phyloP scores from a whole-genome alignment of 805 yeast genomes.

The Candida vartiovaarae region DNA sequence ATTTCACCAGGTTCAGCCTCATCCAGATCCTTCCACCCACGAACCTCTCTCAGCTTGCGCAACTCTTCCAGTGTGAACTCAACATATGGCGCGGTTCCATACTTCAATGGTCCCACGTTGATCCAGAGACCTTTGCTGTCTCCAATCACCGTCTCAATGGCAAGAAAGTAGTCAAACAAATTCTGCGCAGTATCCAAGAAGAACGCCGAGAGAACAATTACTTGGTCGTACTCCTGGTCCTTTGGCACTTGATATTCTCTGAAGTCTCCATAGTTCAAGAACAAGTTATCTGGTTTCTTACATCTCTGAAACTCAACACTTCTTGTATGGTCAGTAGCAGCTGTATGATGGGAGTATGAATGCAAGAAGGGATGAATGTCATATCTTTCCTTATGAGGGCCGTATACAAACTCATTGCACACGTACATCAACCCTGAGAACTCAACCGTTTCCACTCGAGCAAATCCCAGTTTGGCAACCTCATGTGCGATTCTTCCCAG shows the following conservation, averaged over 20 bases:
- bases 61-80: constrained; percentile 75
- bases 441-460: constrained; percentile 66
- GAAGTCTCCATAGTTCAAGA: constrained; percentile 57
- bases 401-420: constrained; percentile 54
- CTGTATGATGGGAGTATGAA: constrained; percentile 58
- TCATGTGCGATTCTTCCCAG: constrained; percentile 72
- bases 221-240: constrained; percentile 30
- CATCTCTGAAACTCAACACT: constrained; percentile 26
- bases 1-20: constrained; percentile 30
- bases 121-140: constrained; percentile 66
- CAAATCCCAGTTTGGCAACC: constrained; percentile 34
- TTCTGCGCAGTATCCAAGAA: constrained; percentile 93
- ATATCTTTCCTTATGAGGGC: constrained; percentile 5
- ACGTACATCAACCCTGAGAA: constrained; percentile 69
- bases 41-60: constrained; percentile 35
- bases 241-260: constrained; percentile 37
- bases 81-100: constrained; percentile 76
- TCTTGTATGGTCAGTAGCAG: constrained; percentile 44
- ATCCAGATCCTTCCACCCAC: constrained; percentile 58
- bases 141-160: constrained; percentile 42
- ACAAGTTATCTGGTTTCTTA: constrained; percentile 40
- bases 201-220: constrained; percentile 61
- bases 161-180: constrained; percentile 63
- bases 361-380: constrained; percentile 49
- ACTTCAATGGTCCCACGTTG: constrained; percentile 87